Base-by-base conservation (phyloP, 2,329 filamentous ascomycete species). In the Neurospora sp. region DNA sequence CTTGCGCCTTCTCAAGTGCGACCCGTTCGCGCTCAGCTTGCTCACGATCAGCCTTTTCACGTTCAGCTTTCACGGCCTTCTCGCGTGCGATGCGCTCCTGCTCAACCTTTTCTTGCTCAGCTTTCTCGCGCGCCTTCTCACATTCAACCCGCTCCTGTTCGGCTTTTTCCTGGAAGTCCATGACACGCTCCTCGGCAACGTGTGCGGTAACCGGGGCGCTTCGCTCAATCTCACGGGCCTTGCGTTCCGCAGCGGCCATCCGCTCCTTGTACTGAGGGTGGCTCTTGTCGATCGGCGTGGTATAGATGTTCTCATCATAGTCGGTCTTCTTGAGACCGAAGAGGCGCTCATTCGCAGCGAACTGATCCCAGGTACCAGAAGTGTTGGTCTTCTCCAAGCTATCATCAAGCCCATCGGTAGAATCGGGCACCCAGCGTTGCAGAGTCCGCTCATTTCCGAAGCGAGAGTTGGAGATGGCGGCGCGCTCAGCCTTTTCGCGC, bases 251-350 rank as follows among this genome's bases (percentile, higher is more conserved):
- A 41, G 89, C 87, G 3, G 91, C 93, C 75, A 91, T 85, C 73
- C 90, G 88, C 79, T 92, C 88, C 73, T 88, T 89, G 80, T 96
- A 97, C 69, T 91, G 85, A 1, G 96, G 94, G 75, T 97, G 89
- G 73, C 81, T 91, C 77, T 89, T 92, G 80, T 99, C 89, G 77
- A 99, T 96, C 57, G 88, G 82, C 10, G 96, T 99, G 1, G 96
- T 99, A 82, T 99, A 99, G 57, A 96, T 88, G 75, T 92, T 93
- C 81, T 98, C 96, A 77, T 98, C 89, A 78, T 98, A 99, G 76
- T 93, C 93, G 68, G 91, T 96, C 80, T 36, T 6, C 33, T 89
- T 92, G 46, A 96, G 82, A 41, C 96, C 96, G 77, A 97, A 98
- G 38, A 93, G 88, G 69, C 89, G 86, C 80, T 96, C 92, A 77